Conservation (phyloP, 306 rosid genomes). For the Prosopis cineraria region DNA sequence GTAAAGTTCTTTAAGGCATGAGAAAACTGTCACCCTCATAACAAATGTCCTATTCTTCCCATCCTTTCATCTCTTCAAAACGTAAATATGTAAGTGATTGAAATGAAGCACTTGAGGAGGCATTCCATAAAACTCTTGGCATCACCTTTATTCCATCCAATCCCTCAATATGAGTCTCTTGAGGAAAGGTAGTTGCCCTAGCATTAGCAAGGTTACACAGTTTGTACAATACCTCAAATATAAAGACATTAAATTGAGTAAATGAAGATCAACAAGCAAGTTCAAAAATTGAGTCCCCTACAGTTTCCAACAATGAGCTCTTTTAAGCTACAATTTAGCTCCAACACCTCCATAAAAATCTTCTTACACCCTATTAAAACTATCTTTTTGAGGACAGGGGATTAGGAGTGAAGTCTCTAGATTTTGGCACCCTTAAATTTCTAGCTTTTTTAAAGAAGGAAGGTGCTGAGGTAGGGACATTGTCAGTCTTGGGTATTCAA, state of each 20-base stretch:
- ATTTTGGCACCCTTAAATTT: no score
- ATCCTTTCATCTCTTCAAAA: no score
- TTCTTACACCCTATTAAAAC: no score
- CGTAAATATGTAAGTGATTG: no score
- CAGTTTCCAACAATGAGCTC: neutral
- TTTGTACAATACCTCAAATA: neutral
- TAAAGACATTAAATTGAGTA: neutral
- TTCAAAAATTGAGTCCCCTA: constrained; percentile 4
- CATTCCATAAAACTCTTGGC: neutral
- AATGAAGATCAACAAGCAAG: neutral
- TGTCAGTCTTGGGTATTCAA: no score
- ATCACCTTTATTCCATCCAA: neutral
- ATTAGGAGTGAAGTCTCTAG: no score
- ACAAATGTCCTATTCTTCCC: no score
- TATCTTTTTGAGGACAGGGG: no score
- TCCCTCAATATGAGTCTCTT: neutral
- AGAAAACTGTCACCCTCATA: no score
- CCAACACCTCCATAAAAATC: no score
- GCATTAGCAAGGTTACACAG: neutral
- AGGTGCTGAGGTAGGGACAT: no score
- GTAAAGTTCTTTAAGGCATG: neutral
- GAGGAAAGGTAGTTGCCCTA: constrained; percentile 17
- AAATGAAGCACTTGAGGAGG: neutral
- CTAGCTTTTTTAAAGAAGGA: no score
- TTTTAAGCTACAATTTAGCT: neutral